phyloP scores from a whole-genome alignment of 169 alveolate genomes.

The Plasmodium ovale region DNA sequence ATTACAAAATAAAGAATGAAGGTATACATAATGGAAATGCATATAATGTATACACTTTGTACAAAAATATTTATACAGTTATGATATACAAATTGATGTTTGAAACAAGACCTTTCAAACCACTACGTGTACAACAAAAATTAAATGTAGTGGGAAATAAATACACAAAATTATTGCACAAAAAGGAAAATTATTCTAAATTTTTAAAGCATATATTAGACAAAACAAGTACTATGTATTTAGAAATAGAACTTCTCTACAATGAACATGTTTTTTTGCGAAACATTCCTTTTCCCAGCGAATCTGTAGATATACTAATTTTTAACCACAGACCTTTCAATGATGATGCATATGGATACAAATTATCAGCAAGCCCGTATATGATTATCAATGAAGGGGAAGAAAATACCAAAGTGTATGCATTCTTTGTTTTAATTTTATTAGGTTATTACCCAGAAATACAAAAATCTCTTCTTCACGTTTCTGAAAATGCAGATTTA shows the following conservation, averaged over 20 bases:
- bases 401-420: conserved; percentile 50
- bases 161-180: conserved; percentile 60
- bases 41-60: conserved; percentile 21
- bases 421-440: conserved; percentile 52
- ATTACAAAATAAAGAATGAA: conserved; percentile 29
- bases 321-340: conserved; percentile 41
- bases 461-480: conserved; percentile 14
- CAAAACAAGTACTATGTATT: conserved; percentile 32
- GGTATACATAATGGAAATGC: conserved; percentile 69
- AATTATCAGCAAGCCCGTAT: conserved; percentile 20
- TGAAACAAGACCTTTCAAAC: conserved; percentile 53
- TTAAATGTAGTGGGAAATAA: conserved; percentile 45
- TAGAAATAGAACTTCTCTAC: conserved; percentile 61
- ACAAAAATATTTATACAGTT: conserved; percentile 44
- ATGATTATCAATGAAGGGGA: conserved; percentile 43
- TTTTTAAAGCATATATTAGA: conserved; percentile 30
- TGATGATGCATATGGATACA: conserved; percentile 63
- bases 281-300: conserved; percentile 28
- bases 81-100: conserved; percentile 56
- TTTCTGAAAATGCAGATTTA: conserved; percentile 17
- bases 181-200: conserved; percentile 33
- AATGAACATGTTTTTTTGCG: conserved; percentile 62
- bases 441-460: conserved; percentile 56
- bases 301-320: conserved; percentile 44
- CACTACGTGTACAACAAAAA: conserved; percentile 52